Conservation (phyloP, 805 yeast genomes). For the Wickerhamomyces bisporus region DNA sequence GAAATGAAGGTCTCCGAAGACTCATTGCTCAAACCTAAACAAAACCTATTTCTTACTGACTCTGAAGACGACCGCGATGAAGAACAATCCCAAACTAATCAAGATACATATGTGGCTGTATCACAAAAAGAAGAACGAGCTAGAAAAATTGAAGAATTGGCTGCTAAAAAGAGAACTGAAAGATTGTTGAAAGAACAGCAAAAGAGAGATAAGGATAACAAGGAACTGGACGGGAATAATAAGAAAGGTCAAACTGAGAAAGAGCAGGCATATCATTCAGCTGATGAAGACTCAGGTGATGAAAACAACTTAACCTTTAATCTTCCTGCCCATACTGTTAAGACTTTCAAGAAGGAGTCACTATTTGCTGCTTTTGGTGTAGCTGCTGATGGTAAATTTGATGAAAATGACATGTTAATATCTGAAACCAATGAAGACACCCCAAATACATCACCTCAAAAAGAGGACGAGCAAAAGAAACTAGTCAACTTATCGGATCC, state of each 20-base stretch:
- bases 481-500: constrained; percentile 7
- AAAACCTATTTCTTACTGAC: not conserved
- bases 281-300: constrained; percentile 10
- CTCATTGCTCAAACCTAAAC: not conserved
- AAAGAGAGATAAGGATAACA: constrained; percentile 6
- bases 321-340: constrained; percentile 11
- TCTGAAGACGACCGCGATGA: constrained; percentile 1
- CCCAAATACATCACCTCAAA: constrained; percentile 9
- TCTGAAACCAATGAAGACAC: constrained; percentile 4
- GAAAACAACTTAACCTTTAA: constrained; percentile 3
- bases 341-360: constrained; percentile 15
- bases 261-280: constrained; percentile 3
- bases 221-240: constrained; percentile 3
- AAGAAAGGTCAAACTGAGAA: constrained; percentile 3
- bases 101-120: constrained; percentile 1
- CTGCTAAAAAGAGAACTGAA: constrained; percentile 17
- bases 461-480: constrained; percentile 1
- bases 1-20: not conserved
- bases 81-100: not conserved
- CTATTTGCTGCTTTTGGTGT: constrained; percentile 21
- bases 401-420: not conserved
- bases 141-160: constrained; percentile 14
- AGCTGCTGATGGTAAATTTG: constrained; percentile 2
- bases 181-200: constrained; percentile 18
- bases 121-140: constrained; percentile 7